Evolutionary conservation across 1,284 basidiomycete species (phyloP).

Genomic region (Taiwanofungus camphoratus): DNA sequence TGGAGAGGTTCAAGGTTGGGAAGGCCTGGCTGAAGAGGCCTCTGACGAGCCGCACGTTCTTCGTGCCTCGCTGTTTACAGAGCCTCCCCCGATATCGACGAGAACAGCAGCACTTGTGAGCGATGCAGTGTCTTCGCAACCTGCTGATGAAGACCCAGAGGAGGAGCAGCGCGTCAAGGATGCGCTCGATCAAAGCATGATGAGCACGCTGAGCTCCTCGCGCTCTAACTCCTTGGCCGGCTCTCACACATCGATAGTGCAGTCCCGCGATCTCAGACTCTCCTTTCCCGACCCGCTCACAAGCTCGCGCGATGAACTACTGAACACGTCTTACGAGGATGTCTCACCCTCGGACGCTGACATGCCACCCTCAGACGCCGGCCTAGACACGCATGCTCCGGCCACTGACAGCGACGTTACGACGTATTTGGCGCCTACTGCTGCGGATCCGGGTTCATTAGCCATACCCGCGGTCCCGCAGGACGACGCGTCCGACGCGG

Average conservation of each 20-base stretch:
- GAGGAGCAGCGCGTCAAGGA: conserved; percentile 66
- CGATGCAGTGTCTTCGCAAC: conserved; percentile 23
- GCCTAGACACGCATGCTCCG: conserved; percentile 13
- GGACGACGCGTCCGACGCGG: conserved; percentile 19
- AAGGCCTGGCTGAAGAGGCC: conserved; percentile 60
- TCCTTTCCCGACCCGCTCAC: conserved; percentile 75
- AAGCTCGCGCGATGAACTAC: conserved; percentile 49
- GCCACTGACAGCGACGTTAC: conserved; percentile 2
- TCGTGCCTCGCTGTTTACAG: conserved; percentile 16
- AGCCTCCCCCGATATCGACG: conserved; percentile 15
- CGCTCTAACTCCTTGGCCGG: conserved; percentile 31
- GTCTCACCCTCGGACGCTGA: conserved; percentile 31
- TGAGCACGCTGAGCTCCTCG: conserved; percentile 62
- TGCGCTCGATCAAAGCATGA: conserved; percentile 71
- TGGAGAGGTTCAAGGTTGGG: conserved; percentile 67
- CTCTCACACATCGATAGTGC: conserved; percentile 43
- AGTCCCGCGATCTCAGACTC: conserved; percentile 63
- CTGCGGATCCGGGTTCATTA: conserved; percentile 34
- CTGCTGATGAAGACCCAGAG: conserved; percentile 29
- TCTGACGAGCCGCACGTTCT: conserved; percentile 33
- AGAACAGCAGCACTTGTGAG: conserved; percentile 22
- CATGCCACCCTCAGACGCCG: conserved; percentile 12
- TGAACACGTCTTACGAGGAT: conserved; percentile 48
- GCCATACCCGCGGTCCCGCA: conserved; percentile 34
- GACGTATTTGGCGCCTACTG: conserved; percentile 12